phyloP scores from a whole-genome alignment of 2,329 filamentous ascomycete species.

The Arachnomyces sp. region DNA sequence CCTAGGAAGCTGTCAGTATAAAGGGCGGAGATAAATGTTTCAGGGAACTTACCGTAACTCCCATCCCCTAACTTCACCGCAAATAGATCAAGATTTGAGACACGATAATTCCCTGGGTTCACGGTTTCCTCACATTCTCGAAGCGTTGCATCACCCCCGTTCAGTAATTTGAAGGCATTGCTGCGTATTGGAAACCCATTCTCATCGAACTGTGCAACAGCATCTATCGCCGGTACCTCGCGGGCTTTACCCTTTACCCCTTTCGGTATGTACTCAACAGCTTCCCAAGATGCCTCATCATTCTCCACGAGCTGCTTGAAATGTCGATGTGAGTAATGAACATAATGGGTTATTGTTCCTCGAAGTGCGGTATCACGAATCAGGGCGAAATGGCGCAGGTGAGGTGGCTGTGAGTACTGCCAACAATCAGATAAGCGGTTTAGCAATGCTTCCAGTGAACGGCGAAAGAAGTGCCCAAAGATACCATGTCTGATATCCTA shows the following conservation, averaged over 20 bases:
- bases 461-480: slow-evolving; percentile 47
- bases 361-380: slow-evolving; percentile 47
- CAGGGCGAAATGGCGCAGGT: slow-evolving; percentile 50
- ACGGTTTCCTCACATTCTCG: slow-evolving; percentile 29
- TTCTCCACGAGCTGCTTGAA: slow-evolving; percentile 47
- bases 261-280: slow-evolving; percentile 35
- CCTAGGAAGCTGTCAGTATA: slow-evolving; percentile 6
- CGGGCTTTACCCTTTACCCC: slow-evolving; percentile 23
- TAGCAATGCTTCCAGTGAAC: slow-evolving; percentile 48
- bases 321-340: slow-evolving; percentile 47
- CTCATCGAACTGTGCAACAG: slow-evolving; percentile 32
- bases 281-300: slow-evolving; percentile 47
- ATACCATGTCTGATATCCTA: slow-evolving; percentile 35
- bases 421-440: slow-evolving; percentile 48
- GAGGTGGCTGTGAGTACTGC: slow-evolving; percentile 51
- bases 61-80: slow-evolving; percentile 22
- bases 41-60: slow-evolving; percentile 21
- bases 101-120: slow-evolving; percentile 26
- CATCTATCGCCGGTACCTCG: slow-evolving; percentile 22
- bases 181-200: slow-evolving; percentile 41
- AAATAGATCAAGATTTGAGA: slow-evolving; percentile 29
- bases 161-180: slow-evolving; percentile 27
- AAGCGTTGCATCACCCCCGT: slow-evolving; percentile 37
- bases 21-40: slow-evolving; percentile 1
- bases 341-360: slow-evolving; percentile 43